These are phyloP conservation scores for Megacollybia platyphylla DNA, from an alignment of 1,284 basidiomycete genomes.

Conservation along the genomic window DNA sequence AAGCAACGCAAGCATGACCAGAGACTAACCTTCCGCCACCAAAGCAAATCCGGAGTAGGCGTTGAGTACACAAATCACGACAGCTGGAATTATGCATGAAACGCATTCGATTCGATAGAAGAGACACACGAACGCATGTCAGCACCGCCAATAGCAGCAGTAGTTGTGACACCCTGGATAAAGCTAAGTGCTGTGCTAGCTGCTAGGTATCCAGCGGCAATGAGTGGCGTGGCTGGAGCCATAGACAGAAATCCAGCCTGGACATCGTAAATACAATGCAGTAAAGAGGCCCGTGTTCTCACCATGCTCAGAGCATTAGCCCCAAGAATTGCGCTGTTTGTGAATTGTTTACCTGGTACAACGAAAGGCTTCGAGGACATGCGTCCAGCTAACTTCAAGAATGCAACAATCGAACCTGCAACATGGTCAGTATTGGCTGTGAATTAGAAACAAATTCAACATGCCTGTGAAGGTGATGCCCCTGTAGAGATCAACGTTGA, in stretches of 20 bases:
- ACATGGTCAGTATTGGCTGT: slow-evolving; percentile 40
- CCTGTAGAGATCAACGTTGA: background rate
- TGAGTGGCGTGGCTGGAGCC: slow-evolving; percentile 53
- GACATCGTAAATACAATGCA: background rate
- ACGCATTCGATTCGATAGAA: background rate
- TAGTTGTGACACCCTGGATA: slow-evolving; percentile 74
- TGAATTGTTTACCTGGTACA: slow-evolving; percentile 64
- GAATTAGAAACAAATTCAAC: no score
- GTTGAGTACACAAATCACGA: slow-evolving; percentile 79
- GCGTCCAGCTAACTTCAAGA: slow-evolving; percentile 71
- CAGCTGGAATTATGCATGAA: slow-evolving; percentile 30
- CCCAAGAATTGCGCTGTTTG: slow-evolving; percentile 58
- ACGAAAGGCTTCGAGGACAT: slow-evolving; percentile 63
- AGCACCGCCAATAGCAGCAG: slow-evolving; percentile 58
- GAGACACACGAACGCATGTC: background rate
- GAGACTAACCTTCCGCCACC: slow-evolving; percentile 54
- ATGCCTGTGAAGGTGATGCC: background rate
- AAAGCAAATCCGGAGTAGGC: slow-evolving; percentile 86
- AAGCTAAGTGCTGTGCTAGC: slow-evolving; percentile 66
- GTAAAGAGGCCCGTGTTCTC: background rate
- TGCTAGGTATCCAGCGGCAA: slow-evolving; percentile 68
- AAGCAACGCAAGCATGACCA: no score
- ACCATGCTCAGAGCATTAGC: slow-evolving; percentile 61
- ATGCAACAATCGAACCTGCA: slow-evolving; percentile 71
- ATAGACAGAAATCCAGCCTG: slow-evolving; percentile 52